These are phyloP conservation scores for Pestalotiopsis sp. DNA, from an alignment of 2,329 filamentous ascomycete genomes.

Conservation along the genomic window DNA sequence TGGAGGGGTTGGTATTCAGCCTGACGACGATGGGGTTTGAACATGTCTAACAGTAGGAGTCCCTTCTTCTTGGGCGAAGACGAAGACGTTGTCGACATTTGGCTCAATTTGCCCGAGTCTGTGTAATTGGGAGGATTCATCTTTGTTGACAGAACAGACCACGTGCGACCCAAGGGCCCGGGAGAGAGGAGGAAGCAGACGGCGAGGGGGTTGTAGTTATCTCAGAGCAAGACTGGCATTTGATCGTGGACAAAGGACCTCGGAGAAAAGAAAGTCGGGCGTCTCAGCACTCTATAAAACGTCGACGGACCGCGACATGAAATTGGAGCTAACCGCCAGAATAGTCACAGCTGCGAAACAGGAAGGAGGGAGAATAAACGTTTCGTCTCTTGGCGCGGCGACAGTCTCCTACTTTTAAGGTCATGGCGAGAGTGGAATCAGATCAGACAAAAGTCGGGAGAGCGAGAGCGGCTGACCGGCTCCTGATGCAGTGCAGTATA, in stretches of 20 bases:
- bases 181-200: neutral
- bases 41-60: constrained; percentile 1
- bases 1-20: constrained; percentile 6
- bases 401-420: neutral
- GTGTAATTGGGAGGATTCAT: neutral
- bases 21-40: neutral
- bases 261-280: neutral
- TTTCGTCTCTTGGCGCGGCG: neutral
- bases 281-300: neutral
- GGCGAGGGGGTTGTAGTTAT: neutral
- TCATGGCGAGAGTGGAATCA: neutral
- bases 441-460: neutral
- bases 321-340: too few species aligned
- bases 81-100: neutral
- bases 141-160: too few species aligned
- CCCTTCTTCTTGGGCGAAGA: neutral
- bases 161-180: neutral
- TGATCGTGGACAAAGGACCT: neutral
- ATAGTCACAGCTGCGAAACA: neutral
- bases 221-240: neutral
- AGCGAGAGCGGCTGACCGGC: neutral
- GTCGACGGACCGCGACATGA: neutral
- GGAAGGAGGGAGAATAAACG: neutral
- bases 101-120: neutral
- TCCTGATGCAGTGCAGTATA: neutral